Conservation (phyloP, 2,329 filamentous ascomycete genomes). For the Ustulina deusta region DNA sequence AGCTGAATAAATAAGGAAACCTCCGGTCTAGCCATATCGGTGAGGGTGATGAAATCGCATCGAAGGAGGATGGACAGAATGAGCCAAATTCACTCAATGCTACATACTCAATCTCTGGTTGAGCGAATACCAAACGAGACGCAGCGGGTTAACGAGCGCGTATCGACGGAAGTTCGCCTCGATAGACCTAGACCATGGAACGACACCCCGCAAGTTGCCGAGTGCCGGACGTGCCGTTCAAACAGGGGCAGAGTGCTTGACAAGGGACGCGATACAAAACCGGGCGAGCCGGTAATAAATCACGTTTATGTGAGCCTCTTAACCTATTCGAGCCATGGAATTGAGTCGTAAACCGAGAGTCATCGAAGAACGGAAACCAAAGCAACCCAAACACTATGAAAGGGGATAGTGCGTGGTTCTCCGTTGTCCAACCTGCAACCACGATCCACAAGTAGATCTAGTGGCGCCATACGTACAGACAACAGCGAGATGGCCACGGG, state of each 20-base stretch:
- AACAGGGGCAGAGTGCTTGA: slow-evolving; percentile 42
- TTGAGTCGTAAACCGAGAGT: slow-evolving; percentile 52
- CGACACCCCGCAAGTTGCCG: slow-evolving; percentile 49
- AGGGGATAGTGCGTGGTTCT: slow-evolving; percentile 45
- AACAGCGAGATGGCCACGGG: slow-evolving; percentile 44
- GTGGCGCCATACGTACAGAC: slow-evolving; percentile 41
- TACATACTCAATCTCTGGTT: slow-evolving; percentile 32
- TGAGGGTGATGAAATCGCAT: slow-evolving; percentile 48
- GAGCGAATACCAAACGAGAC: slow-evolving; percentile 22
- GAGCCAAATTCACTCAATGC: slow-evolving; percentile 26
- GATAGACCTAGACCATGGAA: slow-evolving; percentile 36
- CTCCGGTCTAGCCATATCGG: slow-evolving; percentile 43
- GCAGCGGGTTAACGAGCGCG: slow-evolving; percentile 22
- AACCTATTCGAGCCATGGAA: slow-evolving; percentile 53
- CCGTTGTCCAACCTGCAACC: slow-evolving; percentile 43
- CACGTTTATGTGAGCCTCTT: slow-evolving; percentile 40
- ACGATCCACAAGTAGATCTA: slow-evolving; percentile 40
- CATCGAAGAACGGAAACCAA: slow-evolving; percentile 56
- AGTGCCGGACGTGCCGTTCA: slow-evolving; percentile 58
- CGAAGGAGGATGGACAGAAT: slow-evolving; percentile 43
- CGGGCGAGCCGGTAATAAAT: slow-evolving; percentile 38
- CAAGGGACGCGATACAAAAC: slow-evolving; percentile 37
- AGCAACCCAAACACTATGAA: slow-evolving; percentile 54
- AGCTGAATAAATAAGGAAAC: slow-evolving; percentile 49
- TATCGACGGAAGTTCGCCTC: slow-evolving; percentile 20